Evolutionary conservation across 352 stramenopile species (phyloP).

Genomic region (Blastocystis sp.): DNA sequence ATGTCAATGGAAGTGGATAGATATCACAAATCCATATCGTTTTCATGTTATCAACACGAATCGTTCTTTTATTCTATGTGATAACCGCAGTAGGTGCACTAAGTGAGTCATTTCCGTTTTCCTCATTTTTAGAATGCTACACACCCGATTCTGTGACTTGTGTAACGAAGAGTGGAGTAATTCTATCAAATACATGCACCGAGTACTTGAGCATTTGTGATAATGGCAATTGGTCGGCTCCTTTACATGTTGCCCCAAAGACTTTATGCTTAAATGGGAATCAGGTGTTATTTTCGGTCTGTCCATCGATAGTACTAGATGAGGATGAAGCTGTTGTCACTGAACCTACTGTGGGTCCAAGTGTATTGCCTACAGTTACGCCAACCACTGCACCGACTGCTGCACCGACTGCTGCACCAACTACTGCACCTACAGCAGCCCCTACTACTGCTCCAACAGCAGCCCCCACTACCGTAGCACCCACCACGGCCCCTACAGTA

Average conservation of each 20-base stretch:
- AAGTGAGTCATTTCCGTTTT: not conserved
- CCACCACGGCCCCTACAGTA: not conserved
- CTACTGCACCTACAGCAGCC: not conserved
- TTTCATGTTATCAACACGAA: conserved; percentile 9
- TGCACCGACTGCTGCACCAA: not conserved
- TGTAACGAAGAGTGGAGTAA: not conserved
- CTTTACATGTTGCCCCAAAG: conserved; percentile 1
- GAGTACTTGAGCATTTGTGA: conserved; percentile 59
- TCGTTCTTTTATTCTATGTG: conserved; percentile 3
- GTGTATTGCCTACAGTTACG: not conserved
- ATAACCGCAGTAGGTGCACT: not conserved
- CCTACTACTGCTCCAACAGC: not conserved
- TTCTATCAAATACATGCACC: conserved; percentile 30
- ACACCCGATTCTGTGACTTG: conserved; percentile 17
- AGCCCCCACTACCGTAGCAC: not conserved
- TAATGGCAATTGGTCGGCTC: conserved; percentile 1
- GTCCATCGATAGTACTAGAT: not conserved
- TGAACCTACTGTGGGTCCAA: not conserved
- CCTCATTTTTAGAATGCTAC: conserved; percentile 17
- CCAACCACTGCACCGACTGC: not conserved
- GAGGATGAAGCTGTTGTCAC: not conserved
- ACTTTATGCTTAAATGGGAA: conserved; percentile 43
- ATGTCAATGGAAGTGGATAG: not conserved
- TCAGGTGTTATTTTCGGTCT: conserved; percentile 31
- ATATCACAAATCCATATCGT: conserved; percentile 41